These are phyloP conservation scores for Stephanodiscus minutulus DNA, from an alignment of 108 stramenopile genomes.

Conservation along the genomic window DNA sequence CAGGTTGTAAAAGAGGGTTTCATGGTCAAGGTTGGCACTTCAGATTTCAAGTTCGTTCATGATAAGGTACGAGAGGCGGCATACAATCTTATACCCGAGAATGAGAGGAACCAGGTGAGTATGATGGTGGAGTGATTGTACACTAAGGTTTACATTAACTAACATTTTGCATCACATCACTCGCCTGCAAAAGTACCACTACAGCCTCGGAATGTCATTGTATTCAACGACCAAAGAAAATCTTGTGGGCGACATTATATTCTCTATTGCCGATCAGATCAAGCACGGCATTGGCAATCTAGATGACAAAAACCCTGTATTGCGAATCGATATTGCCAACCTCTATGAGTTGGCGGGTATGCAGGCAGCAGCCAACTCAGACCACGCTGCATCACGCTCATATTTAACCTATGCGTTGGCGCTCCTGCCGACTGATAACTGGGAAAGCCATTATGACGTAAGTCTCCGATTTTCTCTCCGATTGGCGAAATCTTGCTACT, in stretches of 20 bases:
- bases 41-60: too few relatives aligned
- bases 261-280: constrained; percentile 31
- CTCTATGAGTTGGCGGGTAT: constrained; percentile 16
- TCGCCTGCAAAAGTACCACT: constrained; percentile 6
- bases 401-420: constrained; percentile 12
- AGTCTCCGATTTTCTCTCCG: too few relatives aligned
- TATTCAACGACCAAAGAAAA: too few relatives aligned
- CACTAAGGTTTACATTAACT: background rate
- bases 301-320: constrained; percentile 3
- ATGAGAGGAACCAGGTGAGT: constrained; percentile 15
- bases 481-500: too few relatives aligned
- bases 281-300: too few relatives aligned
- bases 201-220: too few relatives aligned
- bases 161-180: background rate
- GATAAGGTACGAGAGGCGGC: too few relatives aligned
- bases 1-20: too few relatives aligned
- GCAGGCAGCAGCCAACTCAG: constrained; percentile 27
- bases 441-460: constrained; percentile 14
- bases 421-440: constrained; percentile 5
- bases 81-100: constrained; percentile 40
- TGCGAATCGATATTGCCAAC: too few relatives aligned
- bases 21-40: too few relatives aligned
- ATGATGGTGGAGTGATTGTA: background rate
- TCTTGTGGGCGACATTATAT: background rate
- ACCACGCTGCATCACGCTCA: constrained; percentile 23